Base-by-base conservation (phyloP, 352 stramenopile genomes). In the Phytophthora constricta region DNA sequence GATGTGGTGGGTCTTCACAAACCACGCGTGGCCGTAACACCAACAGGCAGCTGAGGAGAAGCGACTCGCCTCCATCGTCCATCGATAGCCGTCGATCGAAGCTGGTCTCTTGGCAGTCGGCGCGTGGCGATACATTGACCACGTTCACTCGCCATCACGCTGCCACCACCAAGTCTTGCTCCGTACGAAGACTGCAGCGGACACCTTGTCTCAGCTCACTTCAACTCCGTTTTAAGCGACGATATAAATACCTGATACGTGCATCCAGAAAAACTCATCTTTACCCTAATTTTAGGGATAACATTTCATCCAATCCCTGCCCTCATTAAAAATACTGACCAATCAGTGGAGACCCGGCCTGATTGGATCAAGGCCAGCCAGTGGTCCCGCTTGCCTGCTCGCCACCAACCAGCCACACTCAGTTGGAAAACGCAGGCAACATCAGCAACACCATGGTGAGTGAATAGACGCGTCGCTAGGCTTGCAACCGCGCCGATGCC, bases 371-470 rank as follows among this genome's bases (percentile, higher is more conserved):
- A 23, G 41, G 71, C 62, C 54, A 76, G 67, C 67, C 75, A 76
- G 43, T 55, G 75, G 31, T 68, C 51, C 39, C 50, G 22, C 28
- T 13, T 11, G 37, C 16, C 45, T 23, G 42, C 34, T 26, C 46
- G 26, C 52, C 62, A 53, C 66, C 71, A 72, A 31, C 43, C 42
- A 48, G n/a, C 39, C 47, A 76, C 28, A 63, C 31, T 37, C 62
- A 79, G 71, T 79, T 76, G 53, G 62, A 71, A 79, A 79, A 70
- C 65, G 47, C 61, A 76, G 43, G 72, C 62, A 69, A 76, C 58
- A 37, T 59, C 45, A 76, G 65, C 41, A 47, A 47, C 7, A 47
- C 41, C 31, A 79, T 79, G 71, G 71, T 79, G 37, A 68, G 71
- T 73, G 33, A 65, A 26, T 43, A 58, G 23, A 20, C 54, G 41